Evolutionary conservation across 2,329 filamentous ascomycete genomes (phyloP), one percentile per base, ranked within the genome.

Genomic region (Exophiala oligosperma): DNA sequence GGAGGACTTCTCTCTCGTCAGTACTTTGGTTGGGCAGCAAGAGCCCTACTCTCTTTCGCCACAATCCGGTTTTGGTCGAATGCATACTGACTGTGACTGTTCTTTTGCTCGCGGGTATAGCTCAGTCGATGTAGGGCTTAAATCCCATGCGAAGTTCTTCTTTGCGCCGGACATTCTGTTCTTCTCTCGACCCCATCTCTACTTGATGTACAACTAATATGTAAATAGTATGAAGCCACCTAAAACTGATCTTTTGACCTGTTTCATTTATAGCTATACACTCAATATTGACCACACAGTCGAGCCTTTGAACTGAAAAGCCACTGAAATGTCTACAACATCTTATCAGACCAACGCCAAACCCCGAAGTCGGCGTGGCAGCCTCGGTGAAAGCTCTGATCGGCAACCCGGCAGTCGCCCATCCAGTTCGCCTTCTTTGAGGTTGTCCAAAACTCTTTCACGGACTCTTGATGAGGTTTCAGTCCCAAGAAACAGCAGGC

Each of bases 271-370:
- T 17, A 43, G n/a, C 3, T 23, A 43, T 21, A 24, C 29, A 9
- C 24, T 26, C 12, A n/a, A 48, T 26, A 29, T 32, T 17, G 23
- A 48, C 7, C 24, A 48, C 32, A 11, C 2, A 35, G 17, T n/a
- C 46, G 24, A 17, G 24, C 17, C 44, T 23, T 11, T 26, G 9
- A 40, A 24, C 43, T 47, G 14, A 48, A 29, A 26, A 11, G 44
- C 17, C 40, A 43, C 8, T 38, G 48, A 26, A 21, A 65, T 65
- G 63, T 65, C 63, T 12, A 54, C 51, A 29, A 50, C 57, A 6
- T 32, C 54, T n/a, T 60, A 61, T 52, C 63, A 59, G 40, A 65
- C 63, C 11, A 63, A 44, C 38, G 60, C 60, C 1, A 63, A 61
- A 44, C 60, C 60, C 9, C 48, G 63, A 24, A 59, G 61, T 8